Base-by-base conservation (phyloP, 306 rosid genomes). In the Cicer arietinum region DNA sequence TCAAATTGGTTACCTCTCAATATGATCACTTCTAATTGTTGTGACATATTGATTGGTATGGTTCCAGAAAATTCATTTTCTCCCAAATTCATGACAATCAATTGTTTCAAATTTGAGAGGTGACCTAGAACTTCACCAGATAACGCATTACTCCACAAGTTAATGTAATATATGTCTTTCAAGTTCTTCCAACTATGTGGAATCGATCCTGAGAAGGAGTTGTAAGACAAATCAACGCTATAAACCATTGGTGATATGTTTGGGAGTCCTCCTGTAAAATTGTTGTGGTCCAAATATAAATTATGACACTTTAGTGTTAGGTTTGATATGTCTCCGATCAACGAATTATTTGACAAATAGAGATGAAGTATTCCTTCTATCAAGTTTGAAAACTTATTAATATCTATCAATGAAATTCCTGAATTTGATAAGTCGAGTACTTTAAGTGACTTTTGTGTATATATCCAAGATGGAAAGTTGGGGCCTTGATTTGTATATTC, bases 261-360 rank as follows among this genome's bases (percentile, higher is more conserved):
- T 80, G 25, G 82, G 10, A 78, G 65, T 45, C 47, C 18, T 58
- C 71, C 81, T 12, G 30, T 47, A 13, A 67, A 67, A 46, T 47
- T 47, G 8, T 69, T 69, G 10, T 14, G 30, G n/a, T 8, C 35
- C 46, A 69, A 4, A 0, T 0, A 0, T 52, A 52, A 16, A 1
- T 0, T 0, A 3, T 0, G 0, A 14, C 20, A 6, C 8, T 14
- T 53, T 53, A 53, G 30, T 17, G 59, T 53, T 53, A 53, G 25
- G 25, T 50, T 50, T 13, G 56, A 50, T 50, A 50, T 50, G 56
- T 50, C 56, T n/a, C 4, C 56, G 1, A 8, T 7, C 3, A 53
- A 6, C 1, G 51, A 75, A 16, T 75, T 75, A 17, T 75, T 12
- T 45, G 64, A 63, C 6, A 75, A 5, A 18, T 0, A 0, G 0